Evolutionary conservation across 2,329 filamentous ascomycete species (phyloP).

Genomic region (Phialocephala sp.): DNA sequence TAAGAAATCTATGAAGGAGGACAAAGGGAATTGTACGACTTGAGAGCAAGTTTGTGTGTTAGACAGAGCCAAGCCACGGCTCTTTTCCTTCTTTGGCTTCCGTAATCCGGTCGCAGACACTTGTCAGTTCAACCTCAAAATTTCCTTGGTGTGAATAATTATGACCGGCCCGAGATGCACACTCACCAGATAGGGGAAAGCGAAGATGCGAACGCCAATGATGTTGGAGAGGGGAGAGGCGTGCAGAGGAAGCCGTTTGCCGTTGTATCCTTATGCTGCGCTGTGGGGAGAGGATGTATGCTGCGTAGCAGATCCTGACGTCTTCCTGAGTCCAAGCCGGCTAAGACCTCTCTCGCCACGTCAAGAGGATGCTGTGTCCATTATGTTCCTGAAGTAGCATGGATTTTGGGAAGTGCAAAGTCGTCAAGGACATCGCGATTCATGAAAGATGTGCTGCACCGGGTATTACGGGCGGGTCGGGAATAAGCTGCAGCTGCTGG

Average conservation of each 20-base stretch:
- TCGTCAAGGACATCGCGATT: too few relatives aligned
- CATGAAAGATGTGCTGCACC: too few relatives aligned
- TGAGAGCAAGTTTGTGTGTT: slow-evolving; percentile 1
- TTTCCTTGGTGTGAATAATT: neutral
- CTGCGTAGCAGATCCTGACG: too few relatives aligned
- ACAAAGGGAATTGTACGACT: neutral
- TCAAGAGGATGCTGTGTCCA: too few relatives aligned
- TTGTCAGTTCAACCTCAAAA: neutral
- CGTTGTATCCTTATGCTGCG: too few relatives aligned
- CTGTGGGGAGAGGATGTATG: too few relatives aligned
- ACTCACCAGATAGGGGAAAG: neutral
- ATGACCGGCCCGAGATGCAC: neutral
- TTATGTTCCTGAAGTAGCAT: too few relatives aligned
- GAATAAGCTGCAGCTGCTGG: too few relatives aligned
- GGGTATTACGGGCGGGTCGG: too few relatives aligned
- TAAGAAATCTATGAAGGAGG: neutral
- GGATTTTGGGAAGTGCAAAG: too few relatives aligned
- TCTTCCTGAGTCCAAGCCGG: too few relatives aligned
- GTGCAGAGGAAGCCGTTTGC: neutral
- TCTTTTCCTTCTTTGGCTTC: neutral
- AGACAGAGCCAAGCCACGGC: slow-evolving; percentile 1
- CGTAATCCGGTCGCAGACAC: slow-evolving; percentile 14
- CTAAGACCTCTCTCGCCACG: too few relatives aligned
- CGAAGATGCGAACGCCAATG: neutral
- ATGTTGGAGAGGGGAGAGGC: neutral